A percentile compares a stretch with the other conserved stretches of the same genome.
Conservation (phyloP, 768 basidiomycete species). For the Russula sp. region DNA sequence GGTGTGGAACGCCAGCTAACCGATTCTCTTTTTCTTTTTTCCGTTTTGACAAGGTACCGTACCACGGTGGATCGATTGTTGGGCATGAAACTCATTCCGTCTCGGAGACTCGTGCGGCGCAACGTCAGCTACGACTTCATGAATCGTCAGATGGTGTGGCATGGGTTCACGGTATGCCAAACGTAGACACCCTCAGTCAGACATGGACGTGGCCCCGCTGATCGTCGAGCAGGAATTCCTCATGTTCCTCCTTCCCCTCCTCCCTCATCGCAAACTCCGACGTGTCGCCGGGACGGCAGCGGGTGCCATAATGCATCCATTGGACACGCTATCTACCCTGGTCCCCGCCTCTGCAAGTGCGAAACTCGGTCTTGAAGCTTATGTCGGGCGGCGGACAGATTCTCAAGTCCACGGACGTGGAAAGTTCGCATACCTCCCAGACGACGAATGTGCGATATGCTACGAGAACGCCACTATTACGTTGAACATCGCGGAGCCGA, state of each 20-base stretch:
- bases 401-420: conserved; percentile 33
- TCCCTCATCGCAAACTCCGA: conserved; percentile 60
- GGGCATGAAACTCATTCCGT: conserved; percentile 64
- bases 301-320: conserved; percentile 28
- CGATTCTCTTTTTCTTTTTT: not conserved
- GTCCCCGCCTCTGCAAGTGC: conserved; percentile 31
- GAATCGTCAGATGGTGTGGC: conserved; percentile 99
- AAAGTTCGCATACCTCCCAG: conserved; percentile 61
- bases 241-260: conserved; percentile 81
- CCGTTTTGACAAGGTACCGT: conserved; percentile 62
- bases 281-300: conserved; percentile 36
- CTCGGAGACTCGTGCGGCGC: conserved; percentile 58
- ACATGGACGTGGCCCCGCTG: not conserved
- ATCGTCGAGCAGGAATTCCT: conserved; percentile 72
- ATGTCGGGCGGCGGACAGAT: not conserved
- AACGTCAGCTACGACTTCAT: conserved; percentile 98
- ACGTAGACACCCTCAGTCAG: not conserved
- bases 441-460: conserved; percentile 86
- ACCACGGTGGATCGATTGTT: conserved; percentile 76
- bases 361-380: conserved; percentile 15
- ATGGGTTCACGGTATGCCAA: conserved; percentile 82
- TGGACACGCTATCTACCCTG: conserved; percentile 24
- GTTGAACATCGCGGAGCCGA: conserved; percentile 47
- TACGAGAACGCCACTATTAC: conserved; percentile 63
- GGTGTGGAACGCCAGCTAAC: not conserved